A percentile compares a stretch with the other conserved stretches of the same genome.
Evolutionary conservation across 73 alveolate genomes (phyloP).

Genomic region (Paramecium octaurelia): DNA sequence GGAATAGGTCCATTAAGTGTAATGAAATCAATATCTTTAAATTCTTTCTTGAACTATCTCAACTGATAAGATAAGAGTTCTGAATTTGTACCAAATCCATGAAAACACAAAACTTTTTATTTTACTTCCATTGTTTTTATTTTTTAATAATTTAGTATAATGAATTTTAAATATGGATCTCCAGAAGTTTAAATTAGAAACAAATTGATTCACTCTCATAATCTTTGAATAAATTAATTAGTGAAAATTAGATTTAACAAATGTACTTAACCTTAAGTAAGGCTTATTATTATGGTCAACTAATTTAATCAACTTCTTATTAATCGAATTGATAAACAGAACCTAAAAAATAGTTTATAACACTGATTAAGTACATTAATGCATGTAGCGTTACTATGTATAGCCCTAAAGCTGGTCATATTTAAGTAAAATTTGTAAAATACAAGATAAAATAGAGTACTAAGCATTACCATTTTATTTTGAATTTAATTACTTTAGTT

Average conservation of each 20-base stretch:
- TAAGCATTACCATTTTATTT: no score
- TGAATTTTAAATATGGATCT: background rate
- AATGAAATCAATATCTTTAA: background rate
- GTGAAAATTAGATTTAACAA: background rate
- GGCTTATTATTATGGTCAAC: background rate
- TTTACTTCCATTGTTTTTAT: background rate
- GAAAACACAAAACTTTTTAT: conserved; percentile 31
- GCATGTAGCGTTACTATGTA: no score
- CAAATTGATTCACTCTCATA: background rate
- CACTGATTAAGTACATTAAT: no score
- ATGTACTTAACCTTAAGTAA: background rate
- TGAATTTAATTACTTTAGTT: no score
- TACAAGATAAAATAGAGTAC: no score
- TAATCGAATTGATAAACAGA: background rate
- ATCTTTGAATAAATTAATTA: background rate
- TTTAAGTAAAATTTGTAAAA: no score
- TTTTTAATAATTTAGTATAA: background rate
- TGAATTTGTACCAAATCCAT: conserved; percentile 46
- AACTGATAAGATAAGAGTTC: background rate
- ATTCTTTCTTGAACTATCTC: background rate
- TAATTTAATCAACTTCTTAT: background rate
- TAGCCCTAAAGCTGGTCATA: no score
- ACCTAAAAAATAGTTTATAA: background rate
- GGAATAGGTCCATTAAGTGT: conserved; percentile 39
- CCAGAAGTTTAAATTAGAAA: background rate